Percentiles rank a stretch among this genome's conserved stretches.
Evolutionary conservation across 768 basidiomycete genomes (phyloP).

Genomic region (Fomitopsis pulvina): DNA sequence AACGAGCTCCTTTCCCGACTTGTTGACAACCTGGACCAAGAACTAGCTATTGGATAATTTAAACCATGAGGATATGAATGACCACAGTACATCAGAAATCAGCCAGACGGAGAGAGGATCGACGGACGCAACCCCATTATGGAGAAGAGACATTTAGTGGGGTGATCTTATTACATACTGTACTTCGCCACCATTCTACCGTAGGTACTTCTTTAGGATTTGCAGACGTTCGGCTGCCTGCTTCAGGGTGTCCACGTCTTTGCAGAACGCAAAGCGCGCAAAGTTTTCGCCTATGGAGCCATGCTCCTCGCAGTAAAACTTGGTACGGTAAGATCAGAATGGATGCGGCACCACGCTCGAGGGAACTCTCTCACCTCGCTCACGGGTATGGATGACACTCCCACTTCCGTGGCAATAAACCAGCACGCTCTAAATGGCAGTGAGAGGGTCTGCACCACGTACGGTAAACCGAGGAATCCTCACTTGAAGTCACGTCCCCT

Average conservation of each 20-base stretch:
- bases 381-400: constrained; percentile 90
- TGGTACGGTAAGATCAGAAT: background rate
- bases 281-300: constrained; percentile 80
- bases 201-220: constrained; percentile 60
- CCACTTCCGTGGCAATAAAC: constrained; percentile 89
- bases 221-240: constrained; percentile 80
- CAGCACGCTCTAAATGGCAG: constrained; percentile 65
- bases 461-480: constrained; percentile 11
- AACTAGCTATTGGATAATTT: constrained; percentile 4
- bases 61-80: too few species aligned
- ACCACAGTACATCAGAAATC: too few species aligned
- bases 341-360: constrained; percentile 1
- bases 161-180: background rate
- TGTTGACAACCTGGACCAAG: constrained; percentile 45
- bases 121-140: too few species aligned
- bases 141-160: background rate
- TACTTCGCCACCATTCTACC: constrained; percentile 1
- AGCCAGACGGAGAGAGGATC: too few species aligned
- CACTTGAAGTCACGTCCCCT: constrained; percentile 86
- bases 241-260: constrained; percentile 80
- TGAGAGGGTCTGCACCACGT: constrained; percentile 5
- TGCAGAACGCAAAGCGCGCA: constrained; percentile 92
- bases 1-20: constrained; percentile 63
- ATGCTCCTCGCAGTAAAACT: constrained; percentile 94
- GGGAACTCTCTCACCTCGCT: constrained; percentile 66